phyloP scores from a whole-genome alignment of 176 grass and related monocot species.

The Carex cristatella region DNA sequence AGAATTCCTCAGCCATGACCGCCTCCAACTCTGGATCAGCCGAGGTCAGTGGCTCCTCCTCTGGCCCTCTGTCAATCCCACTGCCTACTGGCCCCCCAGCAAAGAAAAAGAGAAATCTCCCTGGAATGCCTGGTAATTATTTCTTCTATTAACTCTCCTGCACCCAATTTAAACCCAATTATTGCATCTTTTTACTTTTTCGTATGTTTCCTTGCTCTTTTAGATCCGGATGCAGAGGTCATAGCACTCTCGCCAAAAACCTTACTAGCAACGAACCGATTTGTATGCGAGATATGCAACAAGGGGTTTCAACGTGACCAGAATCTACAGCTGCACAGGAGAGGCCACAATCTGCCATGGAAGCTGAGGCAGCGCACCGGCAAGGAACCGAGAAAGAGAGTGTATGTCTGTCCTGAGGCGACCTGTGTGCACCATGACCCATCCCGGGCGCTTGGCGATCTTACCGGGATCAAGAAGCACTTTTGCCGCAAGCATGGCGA shows the following conservation, averaged over 20 bases:
- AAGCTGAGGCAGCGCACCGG: slow-evolving; percentile 90
- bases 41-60: slow-evolving; percentile 56
- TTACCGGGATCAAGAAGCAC: slow-evolving; percentile 95
- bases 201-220: not conserved
- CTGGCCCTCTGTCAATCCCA: slow-evolving; percentile 30
- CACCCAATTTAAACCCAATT: not conserved
- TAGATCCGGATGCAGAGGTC: slow-evolving; percentile 98
- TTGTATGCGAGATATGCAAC: slow-evolving; percentile 99
- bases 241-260: slow-evolving; percentile 94
- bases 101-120: slow-evolving; percentile 96
- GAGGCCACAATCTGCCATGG: slow-evolving; percentile 97
- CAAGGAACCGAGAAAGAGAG: slow-evolving; percentile 69
- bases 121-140: slow-evolving; percentile 85
- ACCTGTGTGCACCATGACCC: slow-evolving; percentile 77
- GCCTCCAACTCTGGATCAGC: slow-evolving; percentile 44
- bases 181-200: not conserved
- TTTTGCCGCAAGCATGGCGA: slow-evolving; percentile 94
- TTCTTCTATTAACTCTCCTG: not conserved
- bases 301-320: slow-evolving; percentile 99
- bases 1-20: slow-evolving; percentile 48
- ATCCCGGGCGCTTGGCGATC: slow-evolving; percentile 64
- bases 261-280: slow-evolving; percentile 84
- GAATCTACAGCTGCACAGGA: slow-evolving; percentile 92
- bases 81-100: slow-evolving; percentile 22
- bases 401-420: slow-evolving; percentile 82